Conservation (phyloP, 1,284 basidiomycete species). For the Ustilago trichophora region DNA sequence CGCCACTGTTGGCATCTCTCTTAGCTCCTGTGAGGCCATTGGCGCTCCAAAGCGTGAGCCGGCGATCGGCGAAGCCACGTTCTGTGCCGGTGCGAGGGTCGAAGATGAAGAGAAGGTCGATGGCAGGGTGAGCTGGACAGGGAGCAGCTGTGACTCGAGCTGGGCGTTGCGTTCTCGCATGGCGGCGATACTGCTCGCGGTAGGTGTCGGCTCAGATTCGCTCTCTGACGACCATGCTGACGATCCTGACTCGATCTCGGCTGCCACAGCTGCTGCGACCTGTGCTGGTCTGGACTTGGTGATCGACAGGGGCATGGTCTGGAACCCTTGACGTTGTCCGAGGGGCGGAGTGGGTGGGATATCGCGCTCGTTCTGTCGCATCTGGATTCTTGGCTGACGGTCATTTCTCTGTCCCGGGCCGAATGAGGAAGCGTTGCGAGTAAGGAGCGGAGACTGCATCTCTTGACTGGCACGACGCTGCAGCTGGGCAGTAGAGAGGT, state of each 20-base stretch:
- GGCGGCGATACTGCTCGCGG: slow-evolving; percentile 49
- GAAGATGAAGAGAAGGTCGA: slow-evolving; percentile 18
- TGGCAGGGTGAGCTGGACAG: slow-evolving; percentile 35
- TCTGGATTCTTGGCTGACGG: background rate
- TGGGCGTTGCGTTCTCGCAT: slow-evolving; percentile 22
- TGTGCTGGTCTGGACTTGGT: slow-evolving; percentile 4
- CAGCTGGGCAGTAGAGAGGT: slow-evolving; percentile 32
- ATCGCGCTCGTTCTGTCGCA: slow-evolving; percentile 1
- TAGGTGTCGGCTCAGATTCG: slow-evolving; percentile 48
- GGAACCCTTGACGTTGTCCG: slow-evolving; percentile 12
- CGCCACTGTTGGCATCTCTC: background rate
- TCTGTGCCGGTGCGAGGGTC: slow-evolving; percentile 4
- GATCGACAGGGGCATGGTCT: slow-evolving; percentile 32
- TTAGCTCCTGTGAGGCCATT: background rate
- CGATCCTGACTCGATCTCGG: slow-evolving; percentile 1
- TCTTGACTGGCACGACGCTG: slow-evolving; percentile 33
- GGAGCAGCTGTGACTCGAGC: slow-evolving; percentile 24
- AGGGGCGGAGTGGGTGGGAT: slow-evolving; percentile 36
- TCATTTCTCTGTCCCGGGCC: slow-evolving; percentile 3
- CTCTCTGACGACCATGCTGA: slow-evolving; percentile 39
- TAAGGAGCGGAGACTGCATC: slow-evolving; percentile 12
- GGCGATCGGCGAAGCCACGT: background rate
- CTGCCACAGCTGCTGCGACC: background rate
- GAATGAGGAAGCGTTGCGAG: slow-evolving; percentile 1
- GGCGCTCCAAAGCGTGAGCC: background rate